phyloP scores from a whole-genome alignment of 164 flowering plant species.

The Litsea cubeba region DNA sequence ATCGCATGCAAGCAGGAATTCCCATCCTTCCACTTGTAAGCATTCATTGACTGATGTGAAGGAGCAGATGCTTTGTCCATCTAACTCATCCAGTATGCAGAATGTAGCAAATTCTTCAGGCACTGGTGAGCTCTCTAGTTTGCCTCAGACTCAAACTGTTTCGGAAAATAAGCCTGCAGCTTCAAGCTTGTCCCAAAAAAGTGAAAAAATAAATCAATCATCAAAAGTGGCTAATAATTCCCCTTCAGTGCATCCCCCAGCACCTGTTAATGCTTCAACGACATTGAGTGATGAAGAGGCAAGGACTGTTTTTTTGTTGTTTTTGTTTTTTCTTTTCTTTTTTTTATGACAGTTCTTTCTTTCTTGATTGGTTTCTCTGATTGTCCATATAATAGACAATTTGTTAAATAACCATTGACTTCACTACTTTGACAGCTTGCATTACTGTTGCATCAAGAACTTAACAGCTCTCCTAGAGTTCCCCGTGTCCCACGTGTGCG shows the following conservation, averaged over 20 bases:
- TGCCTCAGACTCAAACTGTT: slow-evolving; percentile 32
- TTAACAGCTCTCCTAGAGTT: slow-evolving; percentile 96
- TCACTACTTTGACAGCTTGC: slow-evolving; percentile 62
- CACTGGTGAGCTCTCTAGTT: slow-evolving; percentile 36
- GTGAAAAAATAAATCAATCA: slow-evolving; percentile 50
- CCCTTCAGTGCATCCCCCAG: slow-evolving; percentile 33
- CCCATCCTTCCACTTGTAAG: slow-evolving; percentile 37
- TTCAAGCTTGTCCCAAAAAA: slow-evolving; percentile 38
- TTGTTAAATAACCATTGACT: slow-evolving; percentile 2
- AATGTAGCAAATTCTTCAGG: slow-evolving; percentile 23
- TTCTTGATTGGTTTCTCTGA: background rate
- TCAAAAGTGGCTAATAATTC: slow-evolving; percentile 38
- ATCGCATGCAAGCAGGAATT: slow-evolving; percentile 33
- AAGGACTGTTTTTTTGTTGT: background rate
- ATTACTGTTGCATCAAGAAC: slow-evolving; percentile 86
- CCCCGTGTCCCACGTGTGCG: slow-evolving; percentile 94
- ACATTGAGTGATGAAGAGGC: slow-evolving; percentile 93
- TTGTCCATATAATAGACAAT: background rate
- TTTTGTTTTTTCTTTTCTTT: background rate
- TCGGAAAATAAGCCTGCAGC: slow-evolving; percentile 36
- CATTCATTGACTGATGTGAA: slow-evolving; percentile 39
- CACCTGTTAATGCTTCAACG: slow-evolving; percentile 44
- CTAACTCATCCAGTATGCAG: slow-evolving; percentile 35
- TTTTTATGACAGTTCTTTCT: background rate
- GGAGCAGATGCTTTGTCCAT: slow-evolving; percentile 36